These are phyloP conservation scores for Cystobasidium slooffiae DNA, from an alignment of 1,284 basidiomycete genomes.

Conservation along the genomic window DNA sequence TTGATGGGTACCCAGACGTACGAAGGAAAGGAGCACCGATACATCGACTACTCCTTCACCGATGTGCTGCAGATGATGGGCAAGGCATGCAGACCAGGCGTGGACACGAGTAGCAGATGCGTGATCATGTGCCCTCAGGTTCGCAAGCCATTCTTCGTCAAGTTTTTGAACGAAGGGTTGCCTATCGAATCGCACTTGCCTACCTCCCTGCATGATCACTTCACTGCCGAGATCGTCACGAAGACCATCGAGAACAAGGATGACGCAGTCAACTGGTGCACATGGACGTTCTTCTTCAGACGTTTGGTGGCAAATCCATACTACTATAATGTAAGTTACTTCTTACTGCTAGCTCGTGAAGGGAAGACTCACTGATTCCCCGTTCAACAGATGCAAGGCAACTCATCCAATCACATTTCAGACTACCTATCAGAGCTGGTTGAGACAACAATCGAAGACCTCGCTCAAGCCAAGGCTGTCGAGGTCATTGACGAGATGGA, in stretches of 20 bases:
- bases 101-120: slow-evolving; percentile 85
- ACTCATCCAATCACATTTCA: slow-evolving; percentile 87
- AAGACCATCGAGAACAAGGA: slow-evolving; percentile 99
- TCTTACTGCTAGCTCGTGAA: not conserved
- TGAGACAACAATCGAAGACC: slow-evolving; percentile 86
- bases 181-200: slow-evolving; percentile 94
- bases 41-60: slow-evolving; percentile 96
- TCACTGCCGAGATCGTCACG: slow-evolving; percentile 96
- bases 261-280: slow-evolving; percentile 71
- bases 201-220: slow-evolving; percentile 89
- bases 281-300: slow-evolving; percentile 95
- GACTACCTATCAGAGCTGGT: slow-evolving; percentile 96
- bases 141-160: slow-evolving; percentile 71
- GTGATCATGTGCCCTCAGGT: slow-evolving; percentile 88
- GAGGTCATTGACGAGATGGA: slow-evolving; percentile 91
- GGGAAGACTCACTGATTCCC: not conserved
- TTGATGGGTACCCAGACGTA: slow-evolving; percentile 98
- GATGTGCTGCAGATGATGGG: slow-evolving; percentile 99
- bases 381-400: slow-evolving; percentile 68
- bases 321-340: slow-evolving; percentile 72
- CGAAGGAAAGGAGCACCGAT: slow-evolving; percentile 90
- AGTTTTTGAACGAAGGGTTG: slow-evolving; percentile 95
- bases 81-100: slow-evolving; percentile 81
- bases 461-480: slow-evolving; percentile 94
- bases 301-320: slow-evolving; percentile 79